Evolutionary conservation across 2,329 filamentous ascomycete genomes (phyloP), one percentile per base, ranked within the genome.

Genomic region (Fusarium sp.): DNA sequence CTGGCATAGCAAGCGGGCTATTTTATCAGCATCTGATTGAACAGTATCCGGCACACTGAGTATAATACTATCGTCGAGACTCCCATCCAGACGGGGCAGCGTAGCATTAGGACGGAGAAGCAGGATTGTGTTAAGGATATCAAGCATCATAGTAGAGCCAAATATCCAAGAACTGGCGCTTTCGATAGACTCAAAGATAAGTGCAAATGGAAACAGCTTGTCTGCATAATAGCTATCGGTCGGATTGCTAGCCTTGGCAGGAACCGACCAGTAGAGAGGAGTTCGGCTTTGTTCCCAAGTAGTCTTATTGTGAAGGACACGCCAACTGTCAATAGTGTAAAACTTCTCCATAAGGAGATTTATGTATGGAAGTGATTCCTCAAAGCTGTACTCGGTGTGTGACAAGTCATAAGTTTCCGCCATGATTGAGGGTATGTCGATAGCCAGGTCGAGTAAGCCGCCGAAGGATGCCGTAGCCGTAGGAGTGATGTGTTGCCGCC

Each of bases 81-180:
- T 1, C 2, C 19, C 11, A 5, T 22, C 11, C 5, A 0, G 2
- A n/a, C 5, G 2, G 2, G 2, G 0, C 0, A 14, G 14, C 1
- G 0, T 1, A 1, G 1, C 10, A 2, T 1, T 9, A 6, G 1
- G 17, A 2, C 28, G 10, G 4, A 63, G 51, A 2, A 58, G 39
- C 1, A 62, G 0, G 1, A 64, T 17, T 1, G 45, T 64, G 1
- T 63, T 26, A 6, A 58, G 17, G 0, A 63, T 40, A 2, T 63
- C 60, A 1, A 63, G 35, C 51, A 63, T 63, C 2, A 56, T 37
- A 6, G 33, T 41, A 0, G 19, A 46, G 3, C 44, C 11, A 8
- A 63, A 40, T 20, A 64, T 50, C 60, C 60, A 63, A 0, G 45
- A 15, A n/a, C 32, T 64, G 0, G 60, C 60, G 0, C 6, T 13